Evolutionary conservation across 2,329 filamentous ascomycete species (phyloP), one percentile per base, ranked within the genome.

Genomic region (Harringtonia aguacate): DNA sequence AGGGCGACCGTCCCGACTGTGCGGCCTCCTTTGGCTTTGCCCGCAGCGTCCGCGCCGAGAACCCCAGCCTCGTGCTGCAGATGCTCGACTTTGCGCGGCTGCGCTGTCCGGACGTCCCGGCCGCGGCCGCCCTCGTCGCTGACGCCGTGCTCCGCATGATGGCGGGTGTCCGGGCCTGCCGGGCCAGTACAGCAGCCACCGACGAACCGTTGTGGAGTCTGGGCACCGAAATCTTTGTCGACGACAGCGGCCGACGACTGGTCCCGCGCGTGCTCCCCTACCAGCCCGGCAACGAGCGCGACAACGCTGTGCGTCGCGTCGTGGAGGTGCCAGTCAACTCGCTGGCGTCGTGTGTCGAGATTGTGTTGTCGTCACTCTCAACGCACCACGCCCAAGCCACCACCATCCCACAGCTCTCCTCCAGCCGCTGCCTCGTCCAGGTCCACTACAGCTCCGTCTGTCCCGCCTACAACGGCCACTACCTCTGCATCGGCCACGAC

Each of bases 211-310:
- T 66, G 2, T 61, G 57, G 57, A 49, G 50, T 1, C 45, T 53
- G 15, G 66, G 68, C 48, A 55, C 55, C 0, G 66, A 68, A 53
- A 54, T 69, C 3, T 57, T 66, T 34, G 51, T 67, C 2, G 54
- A 64, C 31, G 44, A 33, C 4, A 12, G 53, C 3, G 61, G 60
- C 1, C 49, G 37, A 5, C 57, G 59, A 0, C 47, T 64, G 0
- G 54, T 69, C 3, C 62, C 66, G 0, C 62, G 67, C 0, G 52
- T 69, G 4, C 17, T 67, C 2, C 63, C 67, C 0, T 64, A 61
- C 52, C 56, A 59, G 34, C 45, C 55, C 1, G 61, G 53, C 7
- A 69, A 67, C 43, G 55, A 64, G 33, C 56, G 62, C 0, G 50
- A 60, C 39, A 69, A 68, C 40, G 57, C 65, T 2, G 42, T 56